Conservation (phyloP, 2,329 filamentous ascomycete genomes). For the Hawksworthiomyces lignivorus region DNA sequence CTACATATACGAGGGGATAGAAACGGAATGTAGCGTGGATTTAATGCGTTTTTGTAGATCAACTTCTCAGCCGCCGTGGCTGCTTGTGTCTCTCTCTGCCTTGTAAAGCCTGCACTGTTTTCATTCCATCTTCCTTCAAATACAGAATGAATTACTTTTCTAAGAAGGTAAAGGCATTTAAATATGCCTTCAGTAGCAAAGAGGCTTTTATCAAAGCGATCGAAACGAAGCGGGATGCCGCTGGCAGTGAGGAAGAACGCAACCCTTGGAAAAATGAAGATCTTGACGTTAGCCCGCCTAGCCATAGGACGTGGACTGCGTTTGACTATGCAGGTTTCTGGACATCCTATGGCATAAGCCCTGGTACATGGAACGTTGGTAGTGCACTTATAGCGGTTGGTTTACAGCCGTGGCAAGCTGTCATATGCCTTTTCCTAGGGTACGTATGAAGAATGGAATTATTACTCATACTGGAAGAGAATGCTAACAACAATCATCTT, state of each 20-base stretch:
- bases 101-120: too few relatives aligned
- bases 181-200: too few relatives aligned
- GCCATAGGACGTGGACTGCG: slow-evolving; percentile 1
- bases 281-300: slow-evolving; percentile 3
- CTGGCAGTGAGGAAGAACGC: background rate
- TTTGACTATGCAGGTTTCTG: slow-evolving; percentile 3
- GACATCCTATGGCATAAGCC: slow-evolving; percentile 1
- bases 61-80: too few relatives aligned
- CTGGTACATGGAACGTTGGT: slow-evolving; percentile 3
- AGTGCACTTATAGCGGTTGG: slow-evolving; percentile 1
- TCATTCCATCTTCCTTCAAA: too few relatives aligned
- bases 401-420: slow-evolving; percentile 2
- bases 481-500: too few relatives aligned
- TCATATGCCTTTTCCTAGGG: slow-evolving; percentile 1
- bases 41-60: too few relatives aligned
- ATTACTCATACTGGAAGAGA: too few relatives aligned
- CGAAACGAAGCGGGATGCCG: background rate
- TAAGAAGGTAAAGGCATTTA: too few relatives aligned
- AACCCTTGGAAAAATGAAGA: slow-evolving; percentile 3
- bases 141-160: too few relatives aligned
- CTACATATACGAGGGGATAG: too few relatives aligned
- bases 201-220: background rate
- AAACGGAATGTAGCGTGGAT: too few relatives aligned
- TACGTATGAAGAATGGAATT: background rate
- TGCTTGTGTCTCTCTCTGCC: too few relatives aligned